These are phyloP conservation scores for Lichina pygmaea DNA, from an alignment of 495 filamentous ascomycete genomes.

Conservation along the genomic window DNA sequence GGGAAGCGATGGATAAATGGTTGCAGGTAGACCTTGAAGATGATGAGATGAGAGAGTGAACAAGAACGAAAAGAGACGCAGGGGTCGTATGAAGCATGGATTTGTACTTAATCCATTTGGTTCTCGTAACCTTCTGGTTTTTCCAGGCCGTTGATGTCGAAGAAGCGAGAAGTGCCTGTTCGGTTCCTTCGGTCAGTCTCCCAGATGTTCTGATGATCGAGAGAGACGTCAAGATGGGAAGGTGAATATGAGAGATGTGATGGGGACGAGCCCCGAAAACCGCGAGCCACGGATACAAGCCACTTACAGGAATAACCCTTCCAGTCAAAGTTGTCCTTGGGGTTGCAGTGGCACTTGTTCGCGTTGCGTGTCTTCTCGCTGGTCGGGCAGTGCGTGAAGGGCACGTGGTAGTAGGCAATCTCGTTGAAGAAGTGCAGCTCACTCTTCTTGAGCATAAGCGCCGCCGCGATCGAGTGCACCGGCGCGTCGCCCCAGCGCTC, in stretches of 20 bases:
- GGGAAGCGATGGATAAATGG: no score
- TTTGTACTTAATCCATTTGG: conserved; percentile 23
- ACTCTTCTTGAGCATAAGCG: conserved; percentile 61
- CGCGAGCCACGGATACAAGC: neutral
- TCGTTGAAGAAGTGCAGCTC: conserved; percentile 97
- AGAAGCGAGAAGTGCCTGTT: conserved; percentile 56
- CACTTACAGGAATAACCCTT: conserved; percentile 80
- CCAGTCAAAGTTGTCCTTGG: conserved; percentile 96
- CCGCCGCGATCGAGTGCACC: conserved; percentile 83
- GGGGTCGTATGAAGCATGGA: neutral
- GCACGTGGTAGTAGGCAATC: conserved; percentile 96
- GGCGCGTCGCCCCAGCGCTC: conserved; percentile 83
- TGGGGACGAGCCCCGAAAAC: neutral
- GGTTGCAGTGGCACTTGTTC: conserved; percentile 79
- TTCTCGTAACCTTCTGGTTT: conserved; percentile 66
- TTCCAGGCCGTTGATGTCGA: conserved; percentile 46
- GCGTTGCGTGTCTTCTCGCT: conserved; percentile 55
- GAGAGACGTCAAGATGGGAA: neutral
- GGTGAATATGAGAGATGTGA: neutral
- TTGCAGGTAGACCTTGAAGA: neutral
- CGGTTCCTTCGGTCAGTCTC: neutral
- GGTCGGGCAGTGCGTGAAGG: conserved; percentile 91
- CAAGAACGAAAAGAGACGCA: neutral
- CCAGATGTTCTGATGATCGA: no score
- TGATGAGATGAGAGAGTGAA: neutral